These are phyloP conservation scores for Rhinocladiella similis DNA, from an alignment of 2,329 filamentous ascomycete genomes.

Conservation along the genomic window DNA sequence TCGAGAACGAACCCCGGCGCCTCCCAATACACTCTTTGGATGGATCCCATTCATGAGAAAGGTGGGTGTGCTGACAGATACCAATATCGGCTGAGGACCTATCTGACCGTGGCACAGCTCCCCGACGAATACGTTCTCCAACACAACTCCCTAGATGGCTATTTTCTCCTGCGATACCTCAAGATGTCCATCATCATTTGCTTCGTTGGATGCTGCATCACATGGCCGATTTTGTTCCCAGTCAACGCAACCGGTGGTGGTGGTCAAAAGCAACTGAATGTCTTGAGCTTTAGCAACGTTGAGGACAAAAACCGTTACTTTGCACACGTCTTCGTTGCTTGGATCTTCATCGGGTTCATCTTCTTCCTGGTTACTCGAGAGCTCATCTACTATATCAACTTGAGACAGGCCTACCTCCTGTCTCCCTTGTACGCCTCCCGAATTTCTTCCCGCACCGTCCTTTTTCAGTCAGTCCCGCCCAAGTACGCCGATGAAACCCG, in stretches of 20 bases:
- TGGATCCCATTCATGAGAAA: constrained; percentile 70
- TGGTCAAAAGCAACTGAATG: constrained; percentile 65
- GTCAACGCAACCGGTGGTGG: constrained; percentile 81
- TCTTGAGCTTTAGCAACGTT: constrained; percentile 78
- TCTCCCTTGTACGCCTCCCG: constrained; percentile 81
- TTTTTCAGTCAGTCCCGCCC: constrained; percentile 82
- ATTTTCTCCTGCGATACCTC: constrained; percentile 85
- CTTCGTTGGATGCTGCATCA: constrained; percentile 78
- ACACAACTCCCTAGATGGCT: constrained; percentile 89
- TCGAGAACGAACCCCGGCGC: constrained; percentile 57
- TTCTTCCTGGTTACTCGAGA: constrained; percentile 87
- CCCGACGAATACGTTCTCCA: constrained; percentile 79
- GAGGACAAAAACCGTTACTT: constrained; percentile 68
- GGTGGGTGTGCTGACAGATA: constrained; percentile 42
- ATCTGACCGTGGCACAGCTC: constrained; percentile 33
- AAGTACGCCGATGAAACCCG: constrained; percentile 75
- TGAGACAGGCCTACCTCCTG: constrained; percentile 88
- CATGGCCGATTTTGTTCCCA: constrained; percentile 86
- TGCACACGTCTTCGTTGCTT: constrained; percentile 77
- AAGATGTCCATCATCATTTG: constrained; percentile 76
- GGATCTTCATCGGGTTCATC: constrained; percentile 82
- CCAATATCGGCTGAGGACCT: too few species aligned
- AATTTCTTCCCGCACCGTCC: constrained; percentile 84
- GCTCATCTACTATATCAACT: constrained; percentile 85
- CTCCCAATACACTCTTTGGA: constrained; percentile 63